These are phyloP conservation scores for Curvularia spicifera DNA, from an alignment of 2,329 filamentous ascomycete genomes.

Conservation along the genomic window DNA sequence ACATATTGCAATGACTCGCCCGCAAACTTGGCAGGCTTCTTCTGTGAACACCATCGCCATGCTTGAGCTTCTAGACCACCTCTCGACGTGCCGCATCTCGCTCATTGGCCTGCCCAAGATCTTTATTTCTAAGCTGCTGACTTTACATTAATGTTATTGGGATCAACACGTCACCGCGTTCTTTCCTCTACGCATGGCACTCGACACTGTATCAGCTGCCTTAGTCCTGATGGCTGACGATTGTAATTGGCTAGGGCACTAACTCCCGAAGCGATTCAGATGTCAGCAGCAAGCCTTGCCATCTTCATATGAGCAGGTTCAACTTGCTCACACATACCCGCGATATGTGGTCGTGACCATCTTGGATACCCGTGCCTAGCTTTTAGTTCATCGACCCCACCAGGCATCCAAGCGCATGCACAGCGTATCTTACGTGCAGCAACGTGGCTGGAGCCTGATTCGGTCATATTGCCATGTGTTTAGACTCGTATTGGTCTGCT, in stretches of 20 bases:
- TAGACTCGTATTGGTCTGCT: neutral
- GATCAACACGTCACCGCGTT: slow-evolving; percentile 1
- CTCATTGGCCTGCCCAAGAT: slow-evolving; percentile 8
- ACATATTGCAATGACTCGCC: slow-evolving; percentile 1
- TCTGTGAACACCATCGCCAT: slow-evolving; percentile 15
- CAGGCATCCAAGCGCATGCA: slow-evolving; percentile 7
- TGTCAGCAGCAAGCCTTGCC: slow-evolving; percentile 1
- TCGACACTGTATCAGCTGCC: neutral
- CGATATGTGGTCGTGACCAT: neutral
- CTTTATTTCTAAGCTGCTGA: slow-evolving; percentile 3
- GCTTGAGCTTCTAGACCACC: slow-evolving; percentile 10
- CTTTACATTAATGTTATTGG: neutral
- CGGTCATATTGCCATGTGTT: neutral
- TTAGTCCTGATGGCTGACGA: too few species aligned
- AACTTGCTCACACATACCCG: slow-evolving; percentile 9
- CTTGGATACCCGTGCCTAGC: slow-evolving; percentile 5
- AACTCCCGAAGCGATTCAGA: neutral
- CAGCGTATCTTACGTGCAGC: slow-evolving; percentile 15
- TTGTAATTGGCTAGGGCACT: too few species aligned
- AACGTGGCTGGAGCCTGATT: slow-evolving; percentile 5
- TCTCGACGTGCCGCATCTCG: neutral
- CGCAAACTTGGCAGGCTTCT: slow-evolving; percentile 14
- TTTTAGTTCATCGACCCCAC: slow-evolving; percentile 2
- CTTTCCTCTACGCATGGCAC: neutral
- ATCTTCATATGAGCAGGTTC: neutral